Evolutionary conservation across 2,329 filamentous ascomycete genomes (phyloP).

Genomic region (Sarocladium kiliense): DNA sequence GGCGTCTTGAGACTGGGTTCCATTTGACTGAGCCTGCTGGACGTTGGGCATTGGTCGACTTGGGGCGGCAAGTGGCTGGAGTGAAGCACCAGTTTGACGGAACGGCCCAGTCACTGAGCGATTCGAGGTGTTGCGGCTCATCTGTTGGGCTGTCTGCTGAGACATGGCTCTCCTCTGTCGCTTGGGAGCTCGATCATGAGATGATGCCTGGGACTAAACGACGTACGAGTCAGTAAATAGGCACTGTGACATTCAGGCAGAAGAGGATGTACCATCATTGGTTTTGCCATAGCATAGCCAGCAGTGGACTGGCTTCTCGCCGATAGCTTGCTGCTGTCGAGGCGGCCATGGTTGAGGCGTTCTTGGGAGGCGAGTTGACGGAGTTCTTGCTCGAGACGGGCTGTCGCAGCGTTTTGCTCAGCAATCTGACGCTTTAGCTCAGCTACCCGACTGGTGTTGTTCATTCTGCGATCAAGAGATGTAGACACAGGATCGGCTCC

Average conservation of each 20-base stretch:
- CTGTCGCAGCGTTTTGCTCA: neutral
- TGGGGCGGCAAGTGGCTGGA: neutral
- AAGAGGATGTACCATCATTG: neutral
- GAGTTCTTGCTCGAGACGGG: neutral
- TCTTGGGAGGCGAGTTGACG: neutral
- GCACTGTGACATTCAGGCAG: no score
- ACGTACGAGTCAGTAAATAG: conserved; percentile 25
- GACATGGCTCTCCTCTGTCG: conserved; percentile 6
- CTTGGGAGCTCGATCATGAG: conserved; percentile 2
- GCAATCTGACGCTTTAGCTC: conserved; percentile 8
- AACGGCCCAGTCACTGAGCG: neutral
- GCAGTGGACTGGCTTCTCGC: conserved; percentile 8
- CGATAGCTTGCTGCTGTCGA: neutral
- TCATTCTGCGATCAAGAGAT: conserved; percentile 4
- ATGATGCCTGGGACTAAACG: conserved; percentile 15
- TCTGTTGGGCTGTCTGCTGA: conserved; percentile 1
- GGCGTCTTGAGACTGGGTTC: neutral
- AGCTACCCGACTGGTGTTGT: neutral
- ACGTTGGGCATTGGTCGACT: neutral
- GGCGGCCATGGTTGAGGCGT: neutral
- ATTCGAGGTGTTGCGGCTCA: conserved; percentile 2
- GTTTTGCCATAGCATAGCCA: conserved; percentile 3
- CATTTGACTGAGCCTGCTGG: neutral
- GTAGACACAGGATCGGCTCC: neutral
- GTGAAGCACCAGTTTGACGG: neutral